Evolutionary conservation across 805 yeast species (phyloP).

Genomic region (Peterozyma toletana): DNA sequence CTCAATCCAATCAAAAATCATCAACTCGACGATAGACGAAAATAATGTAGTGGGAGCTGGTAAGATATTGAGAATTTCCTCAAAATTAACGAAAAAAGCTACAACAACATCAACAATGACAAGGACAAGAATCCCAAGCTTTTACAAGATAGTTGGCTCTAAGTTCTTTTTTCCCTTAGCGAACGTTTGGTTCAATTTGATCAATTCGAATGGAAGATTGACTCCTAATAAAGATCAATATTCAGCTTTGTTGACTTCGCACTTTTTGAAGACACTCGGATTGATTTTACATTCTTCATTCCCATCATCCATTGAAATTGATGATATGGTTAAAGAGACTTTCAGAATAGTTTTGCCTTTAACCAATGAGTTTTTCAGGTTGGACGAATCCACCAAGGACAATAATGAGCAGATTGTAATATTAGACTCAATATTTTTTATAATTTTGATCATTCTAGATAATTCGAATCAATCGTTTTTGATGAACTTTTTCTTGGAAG

Average conservation of each 20-base stretch:
- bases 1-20: background rate
- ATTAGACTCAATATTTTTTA: constrained; percentile 9
- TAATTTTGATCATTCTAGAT: constrained; percentile 8
- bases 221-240: constrained; percentile 45
- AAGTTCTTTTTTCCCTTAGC: constrained; percentile 48
- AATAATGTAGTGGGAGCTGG: constrained; percentile 28
- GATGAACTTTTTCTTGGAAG: constrained; percentile 6
- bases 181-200: constrained; percentile 33
- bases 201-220: constrained; percentile 25
- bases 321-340: constrained; percentile 53
- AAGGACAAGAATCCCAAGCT: constrained; percentile 22
- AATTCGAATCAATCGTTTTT: constrained; percentile 9
- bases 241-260: constrained; percentile 46
- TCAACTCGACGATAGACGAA: constrained; percentile 19
- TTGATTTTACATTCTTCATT: constrained; percentile 51
- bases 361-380: background rate
- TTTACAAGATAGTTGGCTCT: constrained; percentile 35
- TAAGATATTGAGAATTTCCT: constrained; percentile 33
- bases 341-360: constrained; percentile 22
- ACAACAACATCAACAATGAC: background rate
- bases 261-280: constrained; percentile 51
- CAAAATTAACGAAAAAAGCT: constrained; percentile 18
- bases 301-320: constrained; percentile 42
- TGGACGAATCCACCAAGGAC: constrained; percentile 2
- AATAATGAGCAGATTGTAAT: constrained; percentile 7